Evolutionary conservation across 768 basidiomycete genomes (phyloP).

Genomic region (Xanthoconium purpureum): DNA sequence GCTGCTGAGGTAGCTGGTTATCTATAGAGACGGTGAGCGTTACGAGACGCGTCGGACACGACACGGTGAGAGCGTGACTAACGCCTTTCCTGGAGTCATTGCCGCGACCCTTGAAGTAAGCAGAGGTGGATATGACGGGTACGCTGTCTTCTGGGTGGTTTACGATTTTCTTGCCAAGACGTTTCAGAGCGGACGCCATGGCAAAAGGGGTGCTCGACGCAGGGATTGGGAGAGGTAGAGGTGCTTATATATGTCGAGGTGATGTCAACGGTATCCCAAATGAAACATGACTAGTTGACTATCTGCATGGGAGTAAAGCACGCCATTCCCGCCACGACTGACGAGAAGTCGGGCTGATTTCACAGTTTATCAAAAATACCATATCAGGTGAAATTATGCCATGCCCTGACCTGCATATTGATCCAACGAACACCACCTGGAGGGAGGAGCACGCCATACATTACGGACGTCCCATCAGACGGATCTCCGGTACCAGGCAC

Average conservation of each 20-base stretch:
- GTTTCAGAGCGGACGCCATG: slow-evolving; percentile 44
- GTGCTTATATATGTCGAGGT: too few relatives aligned
- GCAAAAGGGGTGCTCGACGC: not conserved
- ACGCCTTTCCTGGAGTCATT: slow-evolving; percentile 51
- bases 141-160: slow-evolving; percentile 58
- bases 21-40: slow-evolving; percentile 34
- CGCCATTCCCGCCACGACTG: slow-evolving; percentile 6
- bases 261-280: too few relatives aligned
- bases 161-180: slow-evolving; percentile 54
- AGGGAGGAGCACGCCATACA: too few relatives aligned
- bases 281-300: too few relatives aligned
- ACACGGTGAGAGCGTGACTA: not conserved
- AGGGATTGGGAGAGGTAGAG: not conserved
- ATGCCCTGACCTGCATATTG: too few relatives aligned
- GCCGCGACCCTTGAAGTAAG: slow-evolving; percentile 47
- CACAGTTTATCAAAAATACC: not conserved
- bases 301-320: slow-evolving; percentile 21
- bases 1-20: slow-evolving; percentile 58
- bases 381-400: not conserved
- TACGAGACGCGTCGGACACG: too few relatives aligned
- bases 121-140: slow-evolving; percentile 55
- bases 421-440: too few relatives aligned
- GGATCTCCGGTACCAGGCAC: too few relatives aligned
- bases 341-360: not conserved
- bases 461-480: too few relatives aligned